Evolutionary conservation across 257 asterid genomes (phyloP).

Genomic region (Gentiana straminea): DNA sequence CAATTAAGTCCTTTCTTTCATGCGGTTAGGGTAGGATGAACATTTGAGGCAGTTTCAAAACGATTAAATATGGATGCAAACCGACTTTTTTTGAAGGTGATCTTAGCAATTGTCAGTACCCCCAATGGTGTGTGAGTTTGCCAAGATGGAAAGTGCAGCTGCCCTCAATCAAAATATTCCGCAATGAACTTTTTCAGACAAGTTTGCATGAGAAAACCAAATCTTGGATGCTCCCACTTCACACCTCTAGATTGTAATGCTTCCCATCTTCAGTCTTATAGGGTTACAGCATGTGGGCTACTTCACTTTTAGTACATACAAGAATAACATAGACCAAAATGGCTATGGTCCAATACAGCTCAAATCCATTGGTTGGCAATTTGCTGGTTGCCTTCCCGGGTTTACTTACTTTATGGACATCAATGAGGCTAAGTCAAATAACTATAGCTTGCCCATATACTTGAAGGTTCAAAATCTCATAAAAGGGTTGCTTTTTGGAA

Average conservation of each 20-base stretch:
- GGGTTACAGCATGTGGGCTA: slow-evolving; percentile 25
- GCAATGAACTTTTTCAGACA: slow-evolving; percentile 15
- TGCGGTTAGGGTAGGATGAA: background rate
- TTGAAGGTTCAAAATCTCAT: slow-evolving; percentile 16
- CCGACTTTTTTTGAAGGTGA: background rate
- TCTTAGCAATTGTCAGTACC: slow-evolving; percentile 3
- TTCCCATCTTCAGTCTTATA: slow-evolving; percentile 13
- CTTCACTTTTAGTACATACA: slow-evolving; percentile 11
- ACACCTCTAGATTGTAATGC: slow-evolving; percentile 19
- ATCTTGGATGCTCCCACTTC: slow-evolving; percentile 34
- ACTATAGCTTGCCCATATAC: slow-evolving; percentile 11
- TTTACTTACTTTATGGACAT: slow-evolving; percentile 22
- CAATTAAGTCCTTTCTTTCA: background rate
- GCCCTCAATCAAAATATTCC: slow-evolving; percentile 21
- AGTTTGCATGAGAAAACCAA: slow-evolving; percentile 13
- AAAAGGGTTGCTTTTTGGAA: background rate
- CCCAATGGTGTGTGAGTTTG: slow-evolving; percentile 29
- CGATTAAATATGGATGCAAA: background rate
- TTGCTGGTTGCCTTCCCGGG: slow-evolving; percentile 31
- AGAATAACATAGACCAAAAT: background rate
- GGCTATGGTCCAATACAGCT: slow-evolving; percentile 21
- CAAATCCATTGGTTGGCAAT: slow-evolving; percentile 13
- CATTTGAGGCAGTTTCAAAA: slow-evolving; percentile 2
- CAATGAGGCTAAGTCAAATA: slow-evolving; percentile 10
- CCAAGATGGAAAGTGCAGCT: slow-evolving; percentile 27